A percentile compares a stretch with the other conserved stretches of the same genome.
phyloP scores from a whole-genome alignment of 148 eudicot genomes.

The Heliosperma pusillum region DNA sequence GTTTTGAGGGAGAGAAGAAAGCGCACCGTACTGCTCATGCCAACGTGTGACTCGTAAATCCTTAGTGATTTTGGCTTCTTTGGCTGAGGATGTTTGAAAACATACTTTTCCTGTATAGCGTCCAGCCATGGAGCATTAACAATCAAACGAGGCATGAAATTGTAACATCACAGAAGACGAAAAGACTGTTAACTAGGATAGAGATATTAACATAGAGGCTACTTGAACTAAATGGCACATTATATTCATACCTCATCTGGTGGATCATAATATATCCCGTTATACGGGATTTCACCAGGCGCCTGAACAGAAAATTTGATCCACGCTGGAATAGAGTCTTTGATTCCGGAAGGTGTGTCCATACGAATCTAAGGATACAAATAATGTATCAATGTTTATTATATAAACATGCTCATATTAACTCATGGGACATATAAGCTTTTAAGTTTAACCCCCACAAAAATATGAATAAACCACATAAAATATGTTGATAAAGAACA shows the following conservation, averaged over 20 bases:
- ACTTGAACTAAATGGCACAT: neutral
- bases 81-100: constrained; percentile 88
- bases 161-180: neutral
- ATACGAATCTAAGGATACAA: constrained; percentile 61
- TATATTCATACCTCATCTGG: constrained; percentile 72
- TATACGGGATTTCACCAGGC: constrained; percentile 84
- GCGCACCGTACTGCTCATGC: constrained; percentile 97
- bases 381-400: neutral
- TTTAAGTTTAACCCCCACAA: neutral
- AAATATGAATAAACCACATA: too few relatives aligned
- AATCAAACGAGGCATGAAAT: neutral
- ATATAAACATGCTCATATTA: neutral
- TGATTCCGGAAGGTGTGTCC: constrained; percentile 94
- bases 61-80: constrained; percentile 80
- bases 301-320: constrained; percentile 90
- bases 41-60: constrained; percentile 91
- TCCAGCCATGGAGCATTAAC: neutral
- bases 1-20: constrained; percentile 12
- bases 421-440: neutral
- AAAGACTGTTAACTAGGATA: neutral
- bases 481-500: too few relatives aligned
- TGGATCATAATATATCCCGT: constrained; percentile 97
- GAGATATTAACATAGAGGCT: constrained; percentile 4
- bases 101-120: constrained; percentile 63
- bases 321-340: constrained; percentile 99